phyloP scores from a whole-genome alignment of 108 stramenopile genomes.

The Seminavis robusta region DNA sequence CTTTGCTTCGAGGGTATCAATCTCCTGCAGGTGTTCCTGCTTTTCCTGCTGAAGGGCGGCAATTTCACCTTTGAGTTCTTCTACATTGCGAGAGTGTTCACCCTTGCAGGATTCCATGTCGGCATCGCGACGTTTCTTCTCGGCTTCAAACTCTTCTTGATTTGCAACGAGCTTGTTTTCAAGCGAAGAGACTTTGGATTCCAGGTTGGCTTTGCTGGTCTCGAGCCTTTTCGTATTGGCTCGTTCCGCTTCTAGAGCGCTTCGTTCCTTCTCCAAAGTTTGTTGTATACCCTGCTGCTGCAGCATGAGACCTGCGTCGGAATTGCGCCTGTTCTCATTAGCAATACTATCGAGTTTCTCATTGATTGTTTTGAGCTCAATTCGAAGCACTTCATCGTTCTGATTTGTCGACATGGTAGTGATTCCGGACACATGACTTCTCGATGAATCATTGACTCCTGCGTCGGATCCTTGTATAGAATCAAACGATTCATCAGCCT shows the following conservation, averaged over 20 bases:
- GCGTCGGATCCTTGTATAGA: too few species aligned
- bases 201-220: constrained; percentile 1
- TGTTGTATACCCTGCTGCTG: neutral
- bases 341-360: neutral
- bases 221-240: neutral
- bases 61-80: too few species aligned
- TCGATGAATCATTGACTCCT: too few species aligned
- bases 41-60: neutral
- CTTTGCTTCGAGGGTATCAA: neutral
- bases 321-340: neutral
- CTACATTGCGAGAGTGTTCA: too few species aligned
- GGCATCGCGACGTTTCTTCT: too few species aligned
- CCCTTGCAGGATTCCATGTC: too few species aligned
- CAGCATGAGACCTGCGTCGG: neutral
- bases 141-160: constrained; percentile 2
- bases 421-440: too few species aligned
- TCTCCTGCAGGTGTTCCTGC: neutral
- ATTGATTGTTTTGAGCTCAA: neutral
- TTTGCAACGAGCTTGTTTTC: constrained; percentile 2
- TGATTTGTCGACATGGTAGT: neutral
- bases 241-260: neutral
- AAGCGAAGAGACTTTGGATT: neutral
- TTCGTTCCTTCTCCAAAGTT: neutral
- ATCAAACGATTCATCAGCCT: too few species aligned
- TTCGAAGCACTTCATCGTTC: neutral